These are phyloP conservation scores for Plasmodium gonderi DNA, from an alignment of 169 alveolate genomes.

Conservation along the genomic window DNA sequence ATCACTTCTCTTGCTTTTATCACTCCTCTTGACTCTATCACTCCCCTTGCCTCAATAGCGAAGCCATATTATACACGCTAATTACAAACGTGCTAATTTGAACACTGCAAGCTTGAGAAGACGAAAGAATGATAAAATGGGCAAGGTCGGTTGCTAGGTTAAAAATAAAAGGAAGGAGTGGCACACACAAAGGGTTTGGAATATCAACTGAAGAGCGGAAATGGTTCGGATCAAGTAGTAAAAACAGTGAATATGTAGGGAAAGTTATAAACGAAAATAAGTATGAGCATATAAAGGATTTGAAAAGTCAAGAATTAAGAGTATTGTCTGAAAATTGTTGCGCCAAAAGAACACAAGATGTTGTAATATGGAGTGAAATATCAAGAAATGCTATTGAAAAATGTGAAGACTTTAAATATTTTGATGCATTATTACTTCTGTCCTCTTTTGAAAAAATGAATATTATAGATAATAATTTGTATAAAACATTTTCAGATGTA, in stretches of 20 bases:
- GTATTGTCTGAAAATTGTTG: conserved; percentile 78
- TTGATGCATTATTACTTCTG: conserved; percentile 79
- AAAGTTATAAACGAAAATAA: conserved; percentile 34
- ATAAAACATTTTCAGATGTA: conserved; percentile 76
- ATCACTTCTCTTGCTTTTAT: too few relatives aligned
- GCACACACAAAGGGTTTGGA: not conserved
- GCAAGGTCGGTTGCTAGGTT: not conserved
- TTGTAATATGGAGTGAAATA: conserved; percentile 82
- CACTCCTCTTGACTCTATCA: too few relatives aligned
- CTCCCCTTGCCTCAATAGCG: too few relatives aligned
- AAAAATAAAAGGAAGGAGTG: not conserved
- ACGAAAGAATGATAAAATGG: not conserved
- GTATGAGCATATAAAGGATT: conserved; percentile 59
- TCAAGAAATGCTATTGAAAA: conserved; percentile 75
- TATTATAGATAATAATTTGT: conserved; percentile 76
- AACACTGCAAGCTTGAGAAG: too few relatives aligned
- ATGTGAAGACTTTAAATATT: conserved; percentile 80
- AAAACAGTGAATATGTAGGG: not conserved
- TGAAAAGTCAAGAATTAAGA: conserved; percentile 80
- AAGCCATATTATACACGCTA: too few relatives aligned
- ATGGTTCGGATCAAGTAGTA: not conserved
- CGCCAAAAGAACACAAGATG: conserved; percentile 75
- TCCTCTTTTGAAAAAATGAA: conserved; percentile 79
- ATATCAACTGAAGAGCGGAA: not conserved
- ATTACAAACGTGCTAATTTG: too few relatives aligned